Evolutionary conservation across 1,284 basidiomycete genomes (phyloP).

Genomic region (Leccinum solheimii): DNA sequence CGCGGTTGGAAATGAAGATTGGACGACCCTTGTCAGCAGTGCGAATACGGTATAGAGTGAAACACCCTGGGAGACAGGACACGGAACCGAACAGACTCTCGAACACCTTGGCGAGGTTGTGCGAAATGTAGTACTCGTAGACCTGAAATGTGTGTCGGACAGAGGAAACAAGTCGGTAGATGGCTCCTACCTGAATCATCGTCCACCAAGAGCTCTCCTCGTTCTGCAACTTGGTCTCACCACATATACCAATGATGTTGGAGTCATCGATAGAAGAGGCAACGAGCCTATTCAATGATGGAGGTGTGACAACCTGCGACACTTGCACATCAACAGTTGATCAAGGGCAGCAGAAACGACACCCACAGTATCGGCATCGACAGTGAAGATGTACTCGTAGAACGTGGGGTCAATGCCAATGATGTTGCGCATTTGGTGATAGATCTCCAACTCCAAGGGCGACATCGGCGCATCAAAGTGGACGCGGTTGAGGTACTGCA

Average conservation of each 20-base stretch:
- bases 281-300: neutral
- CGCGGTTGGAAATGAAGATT: slow-evolving; percentile 93
- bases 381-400: too few species aligned
- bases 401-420: too few species aligned
- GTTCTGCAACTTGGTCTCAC: neutral
- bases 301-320: neutral
- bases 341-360: neutral
- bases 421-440: too few species aligned
- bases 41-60: slow-evolving; percentile 35
- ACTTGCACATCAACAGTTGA: neutral
- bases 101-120: slow-evolving; percentile 82
- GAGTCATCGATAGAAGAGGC: neutral
- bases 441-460: too few species aligned
- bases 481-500: slow-evolving; percentile 66
- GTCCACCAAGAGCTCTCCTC: neutral
- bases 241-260: neutral
- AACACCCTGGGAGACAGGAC: slow-evolving; percentile 37
- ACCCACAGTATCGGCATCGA: neutral
- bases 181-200: neutral
- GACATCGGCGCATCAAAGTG: too few species aligned
- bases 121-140: slow-evolving; percentile 88
- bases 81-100: slow-evolving; percentile 83
- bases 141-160: slow-evolving; percentile 45
- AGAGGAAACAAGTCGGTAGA: slow-evolving; percentile 39
- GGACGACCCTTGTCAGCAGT: slow-evolving; percentile 92